Evolutionary conservation across 495 filamentous ascomycete species (phyloP).

Genomic region (Annulohypoxylon nitens): DNA sequence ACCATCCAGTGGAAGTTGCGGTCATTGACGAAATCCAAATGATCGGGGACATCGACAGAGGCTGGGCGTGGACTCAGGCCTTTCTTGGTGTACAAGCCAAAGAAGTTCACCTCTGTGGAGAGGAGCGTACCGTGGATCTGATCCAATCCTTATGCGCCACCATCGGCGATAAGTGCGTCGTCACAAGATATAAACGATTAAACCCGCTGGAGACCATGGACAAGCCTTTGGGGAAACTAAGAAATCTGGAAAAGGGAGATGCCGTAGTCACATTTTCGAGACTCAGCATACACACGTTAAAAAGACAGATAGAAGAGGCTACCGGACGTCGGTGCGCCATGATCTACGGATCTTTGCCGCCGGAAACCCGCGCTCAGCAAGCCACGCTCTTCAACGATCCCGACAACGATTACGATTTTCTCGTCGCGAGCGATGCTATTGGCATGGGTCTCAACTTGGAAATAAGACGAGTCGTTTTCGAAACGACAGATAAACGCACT

Average conservation of each 20-base stretch:
- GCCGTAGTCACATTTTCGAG: constrained; percentile 89
- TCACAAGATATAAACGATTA: constrained; percentile 85
- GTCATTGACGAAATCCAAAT: constrained; percentile 99
- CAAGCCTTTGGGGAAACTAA: constrained; percentile 73
- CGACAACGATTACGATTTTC: constrained; percentile 91
- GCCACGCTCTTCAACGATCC: constrained; percentile 94
- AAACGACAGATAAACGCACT: constrained; percentile 76
- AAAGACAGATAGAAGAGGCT: constrained; percentile 77
- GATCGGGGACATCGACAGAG: constrained; percentile 83
- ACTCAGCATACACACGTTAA: constrained; percentile 82
- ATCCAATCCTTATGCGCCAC: constrained; percentile 82
- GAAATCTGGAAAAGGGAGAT: constrained; percentile 85
- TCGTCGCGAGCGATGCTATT: constrained; percentile 95
- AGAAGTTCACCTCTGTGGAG: constrained; percentile 95
- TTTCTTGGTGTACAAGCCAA: constrained; percentile 85
- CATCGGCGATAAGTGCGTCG: constrained; percentile 83
- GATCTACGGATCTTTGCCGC: constrained; percentile 92
- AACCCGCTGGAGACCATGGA: constrained; percentile 78
- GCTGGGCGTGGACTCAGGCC: constrained; percentile 98
- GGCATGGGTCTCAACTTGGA: constrained; percentile 98
- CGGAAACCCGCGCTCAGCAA: constrained; percentile 92
- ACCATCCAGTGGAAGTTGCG: constrained; percentile 80
- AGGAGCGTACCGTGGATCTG: constrained; percentile 82
- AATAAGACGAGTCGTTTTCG: constrained; percentile 92
- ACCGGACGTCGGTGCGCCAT: constrained; percentile 88